Evolutionary conservation across 495 filamentous ascomycete genomes (phyloP), one percentile per base, ranked within the genome.

Genomic region (Trichoderma reesei): DNA sequence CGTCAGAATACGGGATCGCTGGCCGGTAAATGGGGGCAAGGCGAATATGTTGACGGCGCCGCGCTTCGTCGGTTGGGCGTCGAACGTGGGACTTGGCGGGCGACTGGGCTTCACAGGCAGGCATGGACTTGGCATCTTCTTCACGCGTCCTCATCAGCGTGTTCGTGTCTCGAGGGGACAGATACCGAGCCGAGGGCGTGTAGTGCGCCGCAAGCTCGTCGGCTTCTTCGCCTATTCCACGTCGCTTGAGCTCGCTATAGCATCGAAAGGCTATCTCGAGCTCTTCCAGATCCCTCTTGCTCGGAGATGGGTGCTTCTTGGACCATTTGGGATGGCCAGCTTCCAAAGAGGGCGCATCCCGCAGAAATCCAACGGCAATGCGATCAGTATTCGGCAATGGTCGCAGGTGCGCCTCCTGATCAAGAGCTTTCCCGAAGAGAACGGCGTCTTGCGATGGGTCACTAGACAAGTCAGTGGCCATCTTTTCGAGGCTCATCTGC

Each of bases 301-400:
- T 54, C 5, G 63, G 63, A 7, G 51, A 65, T 18, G 63, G 63
- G n/a, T 65, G 63, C 39, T 65, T 65, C 56, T 65, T 65, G 26
- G 26, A 39, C 41, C 41, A 48, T 10, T 51, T 16, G 14, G 14
- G 5, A 1, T 34, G n/a, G 33, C 26, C 1, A 4, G 20, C 31
- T 7, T 48, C 41, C 31, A 38, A 13, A 31, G 18, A 16, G 4
- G 41, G 36, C 1, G 6, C 31, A 5, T 26, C 18, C 11, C 20
- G 42, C 41, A 34, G 9, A 41, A 48, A 63, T 7, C 5, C 20
- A 16, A 62, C 38, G 3, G 5, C 39, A 10, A 62, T 20, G 3
- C 61, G 61, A 34, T 42, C 39, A 11, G 39, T 33, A 34, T 56
- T 56, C 34, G 51, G 51, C 51, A 56, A 6, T 10, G 51, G 51